Evolutionary conservation across 2,329 filamentous ascomycete species (phyloP).

Genomic region (Cytospora schulzeri): DNA sequence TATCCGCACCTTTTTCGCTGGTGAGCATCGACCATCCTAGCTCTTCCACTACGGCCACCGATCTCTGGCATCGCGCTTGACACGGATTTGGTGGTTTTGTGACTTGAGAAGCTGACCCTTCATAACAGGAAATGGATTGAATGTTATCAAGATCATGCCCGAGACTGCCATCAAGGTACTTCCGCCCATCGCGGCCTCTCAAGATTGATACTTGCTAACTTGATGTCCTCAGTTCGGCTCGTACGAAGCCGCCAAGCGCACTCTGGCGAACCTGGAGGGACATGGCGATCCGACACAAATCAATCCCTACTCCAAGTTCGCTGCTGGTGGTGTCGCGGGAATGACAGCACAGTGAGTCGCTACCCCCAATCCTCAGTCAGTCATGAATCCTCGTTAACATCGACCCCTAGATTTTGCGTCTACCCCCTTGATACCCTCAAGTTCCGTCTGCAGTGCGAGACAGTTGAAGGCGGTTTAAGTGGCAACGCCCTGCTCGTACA

Average conservation of each 20-base stretch:
- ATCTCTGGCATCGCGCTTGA: neutral
- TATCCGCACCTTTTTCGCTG: slow-evolving; percentile 86
- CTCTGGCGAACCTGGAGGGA: slow-evolving; percentile 83
- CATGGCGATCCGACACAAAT: slow-evolving; percentile 80
- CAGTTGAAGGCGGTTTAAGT: slow-evolving; percentile 79
- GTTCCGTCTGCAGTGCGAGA: slow-evolving; percentile 87
- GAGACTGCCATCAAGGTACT: slow-evolving; percentile 87
- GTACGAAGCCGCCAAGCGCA: slow-evolving; percentile 91
- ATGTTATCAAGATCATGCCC: slow-evolving; percentile 97
- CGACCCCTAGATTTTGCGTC: slow-evolving; percentile 70
- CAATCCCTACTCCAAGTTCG: slow-evolving; percentile 82
- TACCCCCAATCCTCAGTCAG: neutral
- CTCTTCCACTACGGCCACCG: neutral
- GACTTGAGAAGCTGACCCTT: slow-evolving; percentile 13
- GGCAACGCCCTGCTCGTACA: slow-evolving; percentile 81
- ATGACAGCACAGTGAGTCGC: slow-evolving; percentile 83
- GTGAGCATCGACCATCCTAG: slow-evolving; percentile 51
- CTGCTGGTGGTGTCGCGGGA: slow-evolving; percentile 86
- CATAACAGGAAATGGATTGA: slow-evolving; percentile 81
- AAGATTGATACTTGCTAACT: neutral
- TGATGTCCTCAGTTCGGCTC: slow-evolving; percentile 70
- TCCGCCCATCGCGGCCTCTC: neutral
- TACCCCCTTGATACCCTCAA: slow-evolving; percentile 89
- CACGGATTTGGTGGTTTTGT: neutral
- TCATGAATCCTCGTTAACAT: slow-evolving; percentile 23